phyloP scores from a whole-genome alignment of 768 basidiomycete genomes.

The Rhodocollybia butyracea region DNA sequence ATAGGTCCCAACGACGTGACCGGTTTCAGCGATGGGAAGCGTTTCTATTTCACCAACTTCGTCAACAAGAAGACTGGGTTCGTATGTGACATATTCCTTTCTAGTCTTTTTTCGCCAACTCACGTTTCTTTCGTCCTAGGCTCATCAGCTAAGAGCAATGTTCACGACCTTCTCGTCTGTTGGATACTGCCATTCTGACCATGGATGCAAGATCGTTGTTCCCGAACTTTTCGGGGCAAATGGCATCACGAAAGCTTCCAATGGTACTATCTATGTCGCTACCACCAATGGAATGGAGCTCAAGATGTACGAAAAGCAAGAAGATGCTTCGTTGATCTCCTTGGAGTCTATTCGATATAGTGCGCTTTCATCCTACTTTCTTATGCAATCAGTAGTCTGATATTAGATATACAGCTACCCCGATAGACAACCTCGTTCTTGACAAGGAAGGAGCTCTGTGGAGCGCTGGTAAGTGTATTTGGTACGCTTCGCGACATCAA shows the following conservation, averaged over 20 bases:
- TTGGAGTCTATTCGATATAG: conserved; percentile 52
- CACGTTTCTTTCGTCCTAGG: conserved; percentile 8
- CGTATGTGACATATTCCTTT: conserved; percentile 32
- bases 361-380: conserved; percentile 19
- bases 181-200: conserved; percentile 58
- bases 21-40: conserved; percentile 58
- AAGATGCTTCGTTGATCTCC: conserved; percentile 56
- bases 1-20: conserved; percentile 70
- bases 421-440: conserved; percentile 59
- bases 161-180: conserved; percentile 44
- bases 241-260: conserved; percentile 51
- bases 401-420: conserved; percentile 34
- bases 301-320: conserved; percentile 52
- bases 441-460: conserved; percentile 60
- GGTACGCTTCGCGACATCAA: not conserved
- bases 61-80: conserved; percentile 47
- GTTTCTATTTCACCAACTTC: conserved; percentile 65
- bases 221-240: conserved; percentile 49
- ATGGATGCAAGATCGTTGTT: conserved; percentile 61
- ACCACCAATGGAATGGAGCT: conserved; percentile 42
- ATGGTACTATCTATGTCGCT: conserved; percentile 62
- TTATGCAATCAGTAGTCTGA: not conserved
- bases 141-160: conserved; percentile 19
- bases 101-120: not conserved
- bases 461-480: conserved; percentile 46